Evolutionary conservation across 208 protist genomes (phyloP).

Genomic region (Leishmania mexicana): DNA sequence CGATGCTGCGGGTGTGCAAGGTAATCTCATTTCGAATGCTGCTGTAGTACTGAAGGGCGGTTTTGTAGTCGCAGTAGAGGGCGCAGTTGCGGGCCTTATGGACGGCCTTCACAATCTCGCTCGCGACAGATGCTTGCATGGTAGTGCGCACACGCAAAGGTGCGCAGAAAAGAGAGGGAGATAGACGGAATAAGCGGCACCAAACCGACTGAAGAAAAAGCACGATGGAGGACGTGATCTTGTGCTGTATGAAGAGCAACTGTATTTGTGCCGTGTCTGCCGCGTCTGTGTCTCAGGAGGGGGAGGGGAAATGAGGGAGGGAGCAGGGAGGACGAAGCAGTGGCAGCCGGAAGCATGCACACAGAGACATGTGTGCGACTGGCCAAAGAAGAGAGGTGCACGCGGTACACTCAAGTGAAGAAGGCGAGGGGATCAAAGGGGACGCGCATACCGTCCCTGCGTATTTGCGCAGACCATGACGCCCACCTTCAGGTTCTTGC

Average conservation of each 20-base stretch:
- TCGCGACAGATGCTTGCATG: constrained; percentile 24
- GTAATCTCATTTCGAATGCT: constrained; percentile 53
- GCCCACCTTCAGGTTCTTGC: background rate
- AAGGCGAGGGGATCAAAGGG: background rate
- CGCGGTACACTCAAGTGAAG: background rate
- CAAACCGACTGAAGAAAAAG: background rate
- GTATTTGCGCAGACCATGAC: background rate
- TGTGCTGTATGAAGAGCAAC: background rate
- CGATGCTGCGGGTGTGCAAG: constrained; percentile 21
- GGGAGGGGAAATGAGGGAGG: background rate
- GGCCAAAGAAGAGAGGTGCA: background rate
- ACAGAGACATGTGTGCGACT: background rate
- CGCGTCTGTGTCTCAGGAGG: background rate
- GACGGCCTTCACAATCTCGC: constrained; percentile 46
- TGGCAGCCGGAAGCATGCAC: background rate
- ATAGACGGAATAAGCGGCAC: background rate
- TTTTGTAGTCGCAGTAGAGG: constrained; percentile 71
- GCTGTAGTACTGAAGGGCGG: constrained; percentile 59
- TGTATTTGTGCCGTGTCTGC: background rate
- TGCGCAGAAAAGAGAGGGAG: background rate
- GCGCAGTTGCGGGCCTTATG: constrained; percentile 64
- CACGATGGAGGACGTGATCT: background rate
- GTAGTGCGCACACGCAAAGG: background rate
- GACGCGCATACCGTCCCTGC: background rate
- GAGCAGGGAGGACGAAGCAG: background rate